Base-by-base conservation (phyloP, 2,329 filamentous ascomycete species). In the Pseudogymnoascus verrucosus region DNA sequence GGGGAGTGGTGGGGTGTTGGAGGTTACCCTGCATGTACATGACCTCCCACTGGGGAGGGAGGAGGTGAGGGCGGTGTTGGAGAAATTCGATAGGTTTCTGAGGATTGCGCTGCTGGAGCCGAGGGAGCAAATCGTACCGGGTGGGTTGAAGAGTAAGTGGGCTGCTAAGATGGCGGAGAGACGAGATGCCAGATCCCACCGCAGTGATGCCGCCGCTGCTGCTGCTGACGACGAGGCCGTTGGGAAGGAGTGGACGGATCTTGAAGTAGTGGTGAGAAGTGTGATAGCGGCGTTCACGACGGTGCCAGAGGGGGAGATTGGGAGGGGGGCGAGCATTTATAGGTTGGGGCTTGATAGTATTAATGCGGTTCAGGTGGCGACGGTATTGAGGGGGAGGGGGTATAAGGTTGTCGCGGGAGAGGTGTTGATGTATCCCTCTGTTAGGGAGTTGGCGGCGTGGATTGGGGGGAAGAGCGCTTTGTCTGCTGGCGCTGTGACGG, bases 341-440 rank as follows among this genome's bases (percentile, higher is more conserved):
- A 86, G 89, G 64, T 83, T 96, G n/a, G 93, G 93, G 0, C 78
- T 97, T 3, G 93, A 97, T 74, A 97, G 93, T 72, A 95, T 98
- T 70, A 93, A 89, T 65, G 90, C 91, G 0, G 82, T 88, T 4
- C 92, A 96, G 70, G 79, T 96, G 8, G 90, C 91, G 0, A 81
- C 84, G 1, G 77, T 81, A 26, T 78, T 97, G 14, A 84, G 88
- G 16, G 82, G 80, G 40, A 70, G 80, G 16, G 86, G 86, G 0
- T 77, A 86, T 40, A 70, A 73, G 1, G 75, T 92, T 0, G 84
- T 85, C 1, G 86, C 89, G 0, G 83, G 85, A 1, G 90, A 96
- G 72, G 85, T 97, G 12, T 82, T 97, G 62, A 86, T 89, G 69
- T 80, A 79, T 63, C 79, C 81, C 0, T 84, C 74, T 14, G 71